phyloP scores from a whole-genome alignment of 495 filamentous ascomycete species.

The Amphirosellinia nigrospora region DNA sequence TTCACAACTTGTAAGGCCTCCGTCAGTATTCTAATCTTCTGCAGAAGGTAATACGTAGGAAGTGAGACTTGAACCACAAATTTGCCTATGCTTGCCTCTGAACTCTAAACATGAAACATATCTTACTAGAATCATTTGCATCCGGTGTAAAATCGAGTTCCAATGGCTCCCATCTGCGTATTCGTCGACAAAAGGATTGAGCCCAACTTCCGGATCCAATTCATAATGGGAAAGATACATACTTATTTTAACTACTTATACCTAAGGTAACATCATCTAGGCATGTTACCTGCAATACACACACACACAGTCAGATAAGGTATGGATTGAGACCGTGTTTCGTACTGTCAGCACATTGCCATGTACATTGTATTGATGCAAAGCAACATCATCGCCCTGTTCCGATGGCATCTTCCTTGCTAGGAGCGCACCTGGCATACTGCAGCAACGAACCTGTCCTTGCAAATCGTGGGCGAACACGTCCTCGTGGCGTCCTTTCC shows the following conservation, averaged over 20 bases:
- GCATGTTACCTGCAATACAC: not conserved
- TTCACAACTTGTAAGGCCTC: not conserved
- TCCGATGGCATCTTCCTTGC: conserved; percentile 14
- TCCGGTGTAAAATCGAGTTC: not conserved
- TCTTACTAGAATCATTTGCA: not conserved
- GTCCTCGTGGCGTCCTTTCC: conserved; percentile 17
- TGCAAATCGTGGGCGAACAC: conserved; percentile 13
- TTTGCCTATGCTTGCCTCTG: not conserved
- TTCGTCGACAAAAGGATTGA: not conserved
- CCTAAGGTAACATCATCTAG: too few relatives aligned
- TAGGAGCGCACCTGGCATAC: not conserved
- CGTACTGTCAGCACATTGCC: conserved; percentile 11
- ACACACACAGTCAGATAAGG: not conserved
- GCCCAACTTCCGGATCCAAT: not conserved
- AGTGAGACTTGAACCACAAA: not conserved
- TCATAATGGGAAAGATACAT: not conserved
- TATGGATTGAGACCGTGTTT: not conserved
- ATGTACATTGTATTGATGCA: not conserved
- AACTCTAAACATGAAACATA: not conserved
- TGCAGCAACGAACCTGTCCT: not conserved
- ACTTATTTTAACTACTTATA: too few relatives aligned
- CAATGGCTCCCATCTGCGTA: not conserved
- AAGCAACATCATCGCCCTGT: conserved; percentile 11
- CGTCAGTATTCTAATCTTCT: too few relatives aligned
- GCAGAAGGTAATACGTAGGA: too few relatives aligned